These are phyloP conservation scores for Aquilaria sinensis DNA, from an alignment of 345 rosid species.

Conservation along the genomic window DNA sequence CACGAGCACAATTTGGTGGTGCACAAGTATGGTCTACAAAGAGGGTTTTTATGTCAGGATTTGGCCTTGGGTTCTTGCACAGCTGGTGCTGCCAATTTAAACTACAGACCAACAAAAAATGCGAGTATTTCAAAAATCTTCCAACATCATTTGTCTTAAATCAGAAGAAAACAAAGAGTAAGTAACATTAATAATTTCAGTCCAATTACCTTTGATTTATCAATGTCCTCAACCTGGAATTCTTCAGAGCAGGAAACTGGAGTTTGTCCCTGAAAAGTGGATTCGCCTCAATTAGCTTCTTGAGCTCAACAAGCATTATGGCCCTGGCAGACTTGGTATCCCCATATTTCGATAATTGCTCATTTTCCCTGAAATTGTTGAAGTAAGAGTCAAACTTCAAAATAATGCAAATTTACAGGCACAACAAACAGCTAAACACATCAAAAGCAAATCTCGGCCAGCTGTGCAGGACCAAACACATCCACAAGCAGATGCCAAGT, in stretches of 20 bases:
- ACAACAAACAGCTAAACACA: too few species aligned
- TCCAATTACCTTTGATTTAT: slow-evolving; percentile 37
- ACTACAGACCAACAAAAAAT: slow-evolving; percentile 25
- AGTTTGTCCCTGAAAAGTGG: slow-evolving; percentile 46
- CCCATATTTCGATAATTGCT: slow-evolving; percentile 44
- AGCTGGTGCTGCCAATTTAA: slow-evolving; percentile 50
- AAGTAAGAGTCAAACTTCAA: background rate
- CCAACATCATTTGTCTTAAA: background rate
- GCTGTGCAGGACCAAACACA: too few species aligned
- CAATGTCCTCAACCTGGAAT: slow-evolving; percentile 43
- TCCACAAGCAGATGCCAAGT: too few species aligned
- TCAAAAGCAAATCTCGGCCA: too few species aligned
- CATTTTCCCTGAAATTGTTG: slow-evolving; percentile 28
- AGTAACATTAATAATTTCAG: background rate
- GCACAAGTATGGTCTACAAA: slow-evolving; percentile 46
- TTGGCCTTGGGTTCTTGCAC: slow-evolving; percentile 48
- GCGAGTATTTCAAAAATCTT: background rate
- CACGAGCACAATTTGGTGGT: slow-evolving; percentile 37
- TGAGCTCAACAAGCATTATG: slow-evolving; percentile 39
- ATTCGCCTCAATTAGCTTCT: slow-evolving; percentile 37
- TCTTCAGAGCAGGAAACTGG: slow-evolving; percentile 39
- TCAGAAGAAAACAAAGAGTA: too few species aligned
- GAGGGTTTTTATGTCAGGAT: slow-evolving; percentile 46
- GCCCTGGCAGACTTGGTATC: slow-evolving; percentile 44
- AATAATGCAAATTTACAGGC: too few species aligned